These are phyloP conservation scores for Trichoderma sp. DNA, from an alignment of 2,329 filamentous ascomycete species.

Conservation along the genomic window DNA sequence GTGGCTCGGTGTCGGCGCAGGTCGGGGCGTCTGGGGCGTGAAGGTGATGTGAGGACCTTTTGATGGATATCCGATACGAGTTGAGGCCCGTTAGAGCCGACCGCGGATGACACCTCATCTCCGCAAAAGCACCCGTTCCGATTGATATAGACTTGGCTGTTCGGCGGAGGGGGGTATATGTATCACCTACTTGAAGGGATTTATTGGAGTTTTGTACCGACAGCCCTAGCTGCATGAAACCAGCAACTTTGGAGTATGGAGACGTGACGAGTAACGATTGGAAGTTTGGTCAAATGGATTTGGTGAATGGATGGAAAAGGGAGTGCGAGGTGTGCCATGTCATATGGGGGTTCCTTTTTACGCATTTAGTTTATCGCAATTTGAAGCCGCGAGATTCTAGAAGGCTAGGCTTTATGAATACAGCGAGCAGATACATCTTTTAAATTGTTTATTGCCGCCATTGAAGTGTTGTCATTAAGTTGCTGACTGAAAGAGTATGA, in stretches of 20 bases:
- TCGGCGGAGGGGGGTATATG: constrained; percentile 2
- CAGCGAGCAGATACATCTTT: constrained; percentile 7
- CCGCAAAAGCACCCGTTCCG: neutral
- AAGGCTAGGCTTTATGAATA: constrained; percentile 11
- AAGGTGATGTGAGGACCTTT: constrained; percentile 36
- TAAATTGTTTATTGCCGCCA: neutral
- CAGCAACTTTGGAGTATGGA: constrained; percentile 12
- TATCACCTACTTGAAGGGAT: constrained; percentile 13
- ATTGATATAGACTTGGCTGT: constrained; percentile 16
- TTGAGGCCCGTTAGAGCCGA: neutral
- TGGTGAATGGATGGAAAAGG: constrained; percentile 15
- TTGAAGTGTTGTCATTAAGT: neutral
- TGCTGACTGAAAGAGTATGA: fast-evolving
- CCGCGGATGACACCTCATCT: neutral
- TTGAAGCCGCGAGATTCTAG: constrained; percentile 14
- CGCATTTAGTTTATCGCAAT: constrained; percentile 14
- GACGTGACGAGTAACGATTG: constrained; percentile 18
- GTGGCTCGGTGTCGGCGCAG: constrained; percentile 80
- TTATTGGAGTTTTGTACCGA: constrained; percentile 16
- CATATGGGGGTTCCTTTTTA: constrained; percentile 4
- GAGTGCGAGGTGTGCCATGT: neutral
- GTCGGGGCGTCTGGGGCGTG: constrained; percentile 78
- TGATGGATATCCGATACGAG: neutral
- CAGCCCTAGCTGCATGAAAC: neutral
- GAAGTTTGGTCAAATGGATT: constrained; percentile 13